phyloP scores from a whole-genome alignment of 2,329 filamentous ascomycete genomes.

The Calonectria crousiana region DNA sequence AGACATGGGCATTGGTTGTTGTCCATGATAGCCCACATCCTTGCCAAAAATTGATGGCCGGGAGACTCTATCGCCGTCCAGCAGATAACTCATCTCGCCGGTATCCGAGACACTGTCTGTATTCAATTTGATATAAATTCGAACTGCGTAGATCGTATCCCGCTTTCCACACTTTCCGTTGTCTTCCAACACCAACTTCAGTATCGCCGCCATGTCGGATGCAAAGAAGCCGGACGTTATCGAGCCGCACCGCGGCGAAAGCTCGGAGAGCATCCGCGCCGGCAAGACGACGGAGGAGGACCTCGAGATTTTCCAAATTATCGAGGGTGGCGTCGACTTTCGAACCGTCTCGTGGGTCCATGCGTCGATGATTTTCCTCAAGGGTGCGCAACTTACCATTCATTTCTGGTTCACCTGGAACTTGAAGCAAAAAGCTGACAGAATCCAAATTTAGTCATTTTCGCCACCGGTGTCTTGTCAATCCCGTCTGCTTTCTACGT shows the following conservation, averaged over 20 bases:
- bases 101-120: background rate
- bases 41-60: background rate
- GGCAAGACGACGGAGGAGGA: background rate
- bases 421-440: background rate
- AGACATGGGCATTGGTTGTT: background rate
- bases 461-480: constrained; percentile 44
- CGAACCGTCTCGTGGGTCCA: background rate
- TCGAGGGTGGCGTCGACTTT: background rate
- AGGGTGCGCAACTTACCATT: background rate
- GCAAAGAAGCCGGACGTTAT: background rate
- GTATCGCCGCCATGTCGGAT: background rate
- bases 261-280: background rate
- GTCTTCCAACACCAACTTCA: background rate
- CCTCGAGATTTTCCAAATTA: background rate
- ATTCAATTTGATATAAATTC: background rate
- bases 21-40: background rate
- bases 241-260: background rate
- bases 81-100: background rate
- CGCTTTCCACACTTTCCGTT: background rate
- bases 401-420: background rate
- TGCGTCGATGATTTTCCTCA: background rate
- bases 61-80: background rate
- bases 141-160: background rate
- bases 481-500: constrained; percentile 41
- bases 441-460: constrained; percentile 7